Conservation (phyloP, 2,329 filamentous ascomycete species). For the Colletotrichum sansevieriae region DNA sequence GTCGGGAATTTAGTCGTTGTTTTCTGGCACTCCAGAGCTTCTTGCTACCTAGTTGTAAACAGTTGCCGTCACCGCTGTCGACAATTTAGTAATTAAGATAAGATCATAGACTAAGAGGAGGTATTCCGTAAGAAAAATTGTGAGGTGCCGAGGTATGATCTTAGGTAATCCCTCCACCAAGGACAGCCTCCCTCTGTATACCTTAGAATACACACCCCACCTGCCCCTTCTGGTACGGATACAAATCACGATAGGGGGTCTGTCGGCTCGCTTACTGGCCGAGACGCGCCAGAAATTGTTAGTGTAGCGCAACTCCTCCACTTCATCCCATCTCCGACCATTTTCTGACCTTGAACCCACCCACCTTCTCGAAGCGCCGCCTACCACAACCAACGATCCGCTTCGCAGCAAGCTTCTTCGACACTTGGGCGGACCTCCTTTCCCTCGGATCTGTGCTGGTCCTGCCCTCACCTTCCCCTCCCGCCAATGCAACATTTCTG, state of each 20-base stretch:
- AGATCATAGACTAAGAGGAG: slow-evolving; percentile 6
- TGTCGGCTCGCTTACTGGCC: slow-evolving; percentile 40
- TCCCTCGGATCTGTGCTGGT: slow-evolving; percentile 22
- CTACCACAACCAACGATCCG: slow-evolving; percentile 21
- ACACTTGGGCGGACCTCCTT: slow-evolving; percentile 9
- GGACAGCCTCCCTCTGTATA: neutral
- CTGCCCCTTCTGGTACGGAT: slow-evolving; percentile 22
- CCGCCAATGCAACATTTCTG: slow-evolving; percentile 25
- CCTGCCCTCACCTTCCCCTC: neutral
- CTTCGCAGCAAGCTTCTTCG: slow-evolving; percentile 32
- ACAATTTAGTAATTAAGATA: neutral
- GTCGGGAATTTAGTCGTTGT: neutral
- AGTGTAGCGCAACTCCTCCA: slow-evolving; percentile 40
- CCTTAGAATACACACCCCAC: slow-evolving; percentile 1
- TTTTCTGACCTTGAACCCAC: slow-evolving; percentile 31
- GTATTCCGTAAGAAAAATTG: slow-evolving; percentile 10
- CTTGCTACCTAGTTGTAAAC: too few species aligned
- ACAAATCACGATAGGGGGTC: neutral
- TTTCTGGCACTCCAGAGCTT: too few species aligned
- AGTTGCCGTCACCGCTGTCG: too few species aligned
- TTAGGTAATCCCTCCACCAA: slow-evolving; percentile 26
- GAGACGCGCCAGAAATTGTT: slow-evolving; percentile 40
- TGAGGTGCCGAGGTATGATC: slow-evolving; percentile 6
- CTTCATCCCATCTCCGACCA: slow-evolving; percentile 36
- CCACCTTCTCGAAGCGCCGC: slow-evolving; percentile 35